phyloP scores from a whole-genome alignment of 2,329 filamentous ascomycete species.

The Aspergillus udagawae region DNA sequence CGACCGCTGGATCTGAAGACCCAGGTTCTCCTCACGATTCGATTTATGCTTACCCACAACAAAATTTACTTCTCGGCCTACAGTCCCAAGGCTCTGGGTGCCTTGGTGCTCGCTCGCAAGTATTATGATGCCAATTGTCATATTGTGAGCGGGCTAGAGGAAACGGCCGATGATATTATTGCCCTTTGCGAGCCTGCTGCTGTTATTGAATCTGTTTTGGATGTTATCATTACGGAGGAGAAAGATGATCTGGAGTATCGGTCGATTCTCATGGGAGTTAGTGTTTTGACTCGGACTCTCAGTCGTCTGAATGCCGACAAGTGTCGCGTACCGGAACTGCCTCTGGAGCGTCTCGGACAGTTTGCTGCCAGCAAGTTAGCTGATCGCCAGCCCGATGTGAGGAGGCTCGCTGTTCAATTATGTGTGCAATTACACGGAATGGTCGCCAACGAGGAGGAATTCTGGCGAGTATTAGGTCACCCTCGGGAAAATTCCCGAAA shows the following conservation, averaged over 20 bases:
- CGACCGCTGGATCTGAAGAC: conserved; percentile 36
- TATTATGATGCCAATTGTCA: conserved; percentile 37
- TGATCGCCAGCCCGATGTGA: conserved; percentile 34
- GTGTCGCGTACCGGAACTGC: conserved; percentile 10
- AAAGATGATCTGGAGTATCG: conserved; percentile 28
- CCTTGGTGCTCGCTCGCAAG: conserved; percentile 35
- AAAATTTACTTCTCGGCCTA: conserved; percentile 31
- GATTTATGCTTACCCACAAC: conserved; percentile 36
- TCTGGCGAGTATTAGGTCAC: conserved; percentile 28
- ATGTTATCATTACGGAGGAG: conserved; percentile 18
- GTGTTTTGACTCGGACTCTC: conserved; percentile 26
- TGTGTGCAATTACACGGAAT: conserved; percentile 26
- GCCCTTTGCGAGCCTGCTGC: conserved; percentile 21
- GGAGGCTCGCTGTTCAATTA: conserved; percentile 36
- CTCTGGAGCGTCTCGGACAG: conserved; percentile 28
- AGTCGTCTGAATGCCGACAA: conserved; percentile 19
- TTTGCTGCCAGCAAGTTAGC: conserved; percentile 30
- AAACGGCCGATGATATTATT: conserved; percentile 35
- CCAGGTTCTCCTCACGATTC: conserved; percentile 40
- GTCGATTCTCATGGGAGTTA: conserved; percentile 33
- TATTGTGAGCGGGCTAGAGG: conserved; percentile 38
- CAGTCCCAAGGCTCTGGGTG: conserved; percentile 32
- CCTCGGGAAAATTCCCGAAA: conserved; percentile 30
- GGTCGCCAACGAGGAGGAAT: conserved; percentile 22
- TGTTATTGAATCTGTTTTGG: conserved; percentile 7